These are phyloP conservation scores for Erysimum cheiranthoides DNA, from an alignment of 345 rosid genomes.

Conservation along the genomic window DNA sequence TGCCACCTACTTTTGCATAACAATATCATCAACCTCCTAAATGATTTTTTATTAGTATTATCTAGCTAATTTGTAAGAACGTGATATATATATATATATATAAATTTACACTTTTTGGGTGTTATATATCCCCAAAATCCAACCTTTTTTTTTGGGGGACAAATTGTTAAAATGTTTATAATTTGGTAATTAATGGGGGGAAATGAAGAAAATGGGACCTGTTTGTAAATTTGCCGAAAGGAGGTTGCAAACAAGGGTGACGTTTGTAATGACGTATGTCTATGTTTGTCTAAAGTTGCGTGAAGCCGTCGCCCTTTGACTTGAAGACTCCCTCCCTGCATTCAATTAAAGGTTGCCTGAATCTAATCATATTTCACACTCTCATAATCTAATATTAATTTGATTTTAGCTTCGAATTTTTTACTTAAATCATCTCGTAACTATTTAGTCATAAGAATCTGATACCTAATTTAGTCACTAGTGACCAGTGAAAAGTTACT, in stretches of 20 bases:
- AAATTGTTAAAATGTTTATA: background rate
- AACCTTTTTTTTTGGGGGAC: too few relatives aligned
- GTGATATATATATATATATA: background rate
- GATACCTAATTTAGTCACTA: background rate
- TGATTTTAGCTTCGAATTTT: background rate
- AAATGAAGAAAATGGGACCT: background rate
- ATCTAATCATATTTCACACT: conserved; percentile 2
- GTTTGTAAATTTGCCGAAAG: background rate
- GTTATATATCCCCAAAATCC: too few relatives aligned
- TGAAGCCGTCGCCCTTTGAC: conserved; percentile 39
- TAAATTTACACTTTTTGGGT: background rate
- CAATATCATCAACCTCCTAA: conserved; percentile 20
- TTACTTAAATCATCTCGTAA: background rate
- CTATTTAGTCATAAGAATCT: background rate
- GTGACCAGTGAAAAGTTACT: background rate
- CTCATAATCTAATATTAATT: background rate
- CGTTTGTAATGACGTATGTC: conserved; percentile 40
- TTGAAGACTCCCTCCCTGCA: background rate
- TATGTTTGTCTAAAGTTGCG: conserved; percentile 16
- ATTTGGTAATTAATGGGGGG: background rate
- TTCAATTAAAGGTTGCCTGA: conserved; percentile 12
- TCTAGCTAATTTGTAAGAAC: background rate
- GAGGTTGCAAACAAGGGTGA: conserved; percentile 17
- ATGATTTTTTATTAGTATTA: background rate
- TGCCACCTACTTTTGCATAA: conserved; percentile 41